A percentile compares a stretch with the other conserved stretches of the same genome.
Evolutionary conservation across 192 early-diverging fungal species (phyloP).

Genomic region (Geranomyces michiganensis): DNA sequence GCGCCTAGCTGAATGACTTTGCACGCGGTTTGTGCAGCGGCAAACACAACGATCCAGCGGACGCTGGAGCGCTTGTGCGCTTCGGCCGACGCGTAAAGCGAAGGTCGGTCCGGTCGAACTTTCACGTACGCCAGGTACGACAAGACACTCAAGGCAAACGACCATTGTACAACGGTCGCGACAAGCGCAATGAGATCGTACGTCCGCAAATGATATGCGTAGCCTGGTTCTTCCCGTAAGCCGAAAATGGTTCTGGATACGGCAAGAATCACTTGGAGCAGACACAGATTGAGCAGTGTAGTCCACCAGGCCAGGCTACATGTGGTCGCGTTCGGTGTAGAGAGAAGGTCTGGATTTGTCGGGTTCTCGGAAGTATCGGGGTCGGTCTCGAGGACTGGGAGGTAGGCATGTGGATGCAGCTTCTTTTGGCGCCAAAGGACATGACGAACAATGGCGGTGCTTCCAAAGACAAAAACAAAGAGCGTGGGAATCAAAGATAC

Average conservation of each 20-base stretch:
- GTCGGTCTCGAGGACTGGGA: conserved; percentile 14
- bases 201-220: neutral
- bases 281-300: neutral
- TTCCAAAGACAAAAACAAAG: conserved; percentile 1
- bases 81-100: conserved; percentile 7
- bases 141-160: neutral
- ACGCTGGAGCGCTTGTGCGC: conserved; percentile 7
- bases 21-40: neutral
- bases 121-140: conserved; percentile 10
- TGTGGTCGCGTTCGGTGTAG: neutral
- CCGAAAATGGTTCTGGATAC: neutral
- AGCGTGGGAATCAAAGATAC: conserved; percentile 10
- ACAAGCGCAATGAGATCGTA: conserved; percentile 4
- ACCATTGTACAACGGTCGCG: neutral
- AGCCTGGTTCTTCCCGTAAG: neutral
- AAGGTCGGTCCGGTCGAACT: conserved; percentile 8
- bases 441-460: conserved; percentile 5
- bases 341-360: neutral
- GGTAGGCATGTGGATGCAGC: conserved; percentile 6
- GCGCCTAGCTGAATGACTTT: conserved; percentile 17
- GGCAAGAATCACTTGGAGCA: conserved; percentile 9
- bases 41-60: conserved; percentile 6
- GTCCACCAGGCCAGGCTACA: conserved; percentile 10
- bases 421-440: conserved; percentile 17
- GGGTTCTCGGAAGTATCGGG: neutral